Evolutionary conservation across 2,329 filamentous ascomycete genomes (phyloP), one percentile per base, ranked within the genome.

Genomic region (Diaporthe vaccinii): DNA sequence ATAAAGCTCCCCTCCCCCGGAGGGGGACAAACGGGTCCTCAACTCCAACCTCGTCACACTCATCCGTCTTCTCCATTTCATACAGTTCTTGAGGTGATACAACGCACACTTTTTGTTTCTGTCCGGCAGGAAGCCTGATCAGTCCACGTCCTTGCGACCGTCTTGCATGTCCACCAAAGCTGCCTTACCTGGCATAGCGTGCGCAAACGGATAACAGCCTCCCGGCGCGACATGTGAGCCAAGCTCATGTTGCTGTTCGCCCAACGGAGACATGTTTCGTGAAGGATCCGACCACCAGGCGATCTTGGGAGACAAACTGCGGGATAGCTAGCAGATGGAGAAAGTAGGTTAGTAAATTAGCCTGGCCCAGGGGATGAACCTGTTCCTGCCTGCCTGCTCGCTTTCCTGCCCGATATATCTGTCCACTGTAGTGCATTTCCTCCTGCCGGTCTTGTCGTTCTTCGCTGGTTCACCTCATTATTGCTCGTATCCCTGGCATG

Each of bases 1-100:
- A 73, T 73, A 65, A 73, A 73, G 70, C 58, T 73, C 58, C 70
- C 58, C 44, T 34, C 58, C 55, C 20, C 9, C n/a, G 20, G 41
- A 12, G 20, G 22, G 28, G 44, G 41, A 22, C 46, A 36, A 9
- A 53, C 14, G 46, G 22, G 28, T 10, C 46, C 14, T 53, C 22
- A 31, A 39, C 65, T 31, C n/a, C 34, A 39, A 69, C 65, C 49
- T 41, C 15, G n/a, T 41, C 65, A 69, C 15, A 53, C 34, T 39
- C n/a, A 49, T 51, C 44, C 9, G 34, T 22, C 49, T 55, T 14
- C 31, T 20, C 65, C 46, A 25, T 49, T 28, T 39, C 31, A 20
- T 55, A 53, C 65, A 20, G 34, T n/a, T 28, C 36, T 31, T 20
- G 15, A 46, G 9, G 59, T 20, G n/a, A 65, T 10, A 31, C 25